A percentile compares a stretch with the other conserved stretches of the same genome.
Conservation (phyloP, 805 yeast genomes). For the Cyberlindnera americana region DNA sequence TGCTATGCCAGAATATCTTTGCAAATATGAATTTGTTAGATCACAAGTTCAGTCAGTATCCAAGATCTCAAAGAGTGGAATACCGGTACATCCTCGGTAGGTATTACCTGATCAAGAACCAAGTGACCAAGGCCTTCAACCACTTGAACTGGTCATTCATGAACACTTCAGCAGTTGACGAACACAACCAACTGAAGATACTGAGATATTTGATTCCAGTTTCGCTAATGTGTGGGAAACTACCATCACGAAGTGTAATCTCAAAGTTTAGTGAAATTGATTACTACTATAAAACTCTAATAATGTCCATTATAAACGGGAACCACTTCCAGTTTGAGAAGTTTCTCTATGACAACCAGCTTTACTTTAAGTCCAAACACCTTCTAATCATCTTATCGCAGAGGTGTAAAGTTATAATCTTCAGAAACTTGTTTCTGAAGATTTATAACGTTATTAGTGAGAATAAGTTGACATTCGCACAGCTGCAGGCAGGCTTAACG, state of each 20-base stretch:
- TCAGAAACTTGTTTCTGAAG: constrained; percentile 39
- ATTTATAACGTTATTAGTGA: constrained; percentile 17
- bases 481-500: constrained; percentile 26
- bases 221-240: constrained; percentile 48
- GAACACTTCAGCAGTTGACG: constrained; percentile 8
- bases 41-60: constrained; percentile 39
- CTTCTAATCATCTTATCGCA: constrained; percentile 44
- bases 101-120: constrained; percentile 51
- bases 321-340: constrained; percentile 36
- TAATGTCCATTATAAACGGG: constrained; percentile 37
- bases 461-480: constrained; percentile 7
- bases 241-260: constrained; percentile 36
- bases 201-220: constrained; percentile 49
- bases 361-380: constrained; percentile 35
- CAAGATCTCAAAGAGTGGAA: constrained; percentile 43
- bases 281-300: constrained; percentile 37
- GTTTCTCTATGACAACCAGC: constrained; percentile 33
- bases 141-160: constrained; percentile 46
- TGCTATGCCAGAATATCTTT: constrained; percentile 58
- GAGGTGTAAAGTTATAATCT: constrained; percentile 40
- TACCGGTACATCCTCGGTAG: constrained; percentile 53
- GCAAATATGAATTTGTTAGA: constrained; percentile 52
- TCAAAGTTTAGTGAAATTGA: constrained; percentile 26
- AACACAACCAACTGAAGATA: constrained; percentile 28
- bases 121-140: constrained; percentile 41